A percentile compares a stretch with the other conserved stretches of the same genome.
These are phyloP conservation scores for Calonectria leucothoes DNA, from an alignment of 2,329 filamentous ascomycete species.

Conservation along the genomic window DNA sequence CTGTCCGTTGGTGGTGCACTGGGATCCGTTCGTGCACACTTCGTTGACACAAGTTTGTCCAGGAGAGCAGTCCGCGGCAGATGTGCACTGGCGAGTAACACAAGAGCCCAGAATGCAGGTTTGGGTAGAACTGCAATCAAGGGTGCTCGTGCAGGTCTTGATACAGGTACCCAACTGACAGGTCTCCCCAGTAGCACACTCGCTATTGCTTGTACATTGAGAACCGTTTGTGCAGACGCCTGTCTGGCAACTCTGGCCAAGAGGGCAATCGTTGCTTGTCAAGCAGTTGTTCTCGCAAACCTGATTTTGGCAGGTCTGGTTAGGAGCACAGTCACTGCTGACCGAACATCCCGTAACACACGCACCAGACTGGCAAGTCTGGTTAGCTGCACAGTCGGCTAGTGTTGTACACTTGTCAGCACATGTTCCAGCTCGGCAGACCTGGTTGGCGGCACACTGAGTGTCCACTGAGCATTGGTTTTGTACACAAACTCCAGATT, in stretches of 20 bases:
- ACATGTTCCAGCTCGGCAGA: not conserved
- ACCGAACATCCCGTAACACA: not conserved
- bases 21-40: not conserved
- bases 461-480: not conserved
- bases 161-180: not conserved
- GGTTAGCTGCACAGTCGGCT: not conserved
- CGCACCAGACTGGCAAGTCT: not conserved
- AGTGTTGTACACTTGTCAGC: not conserved
- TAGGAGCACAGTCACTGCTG: not conserved
- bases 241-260: conserved; percentile 1
- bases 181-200: not conserved
- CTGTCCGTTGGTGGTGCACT: not conserved
- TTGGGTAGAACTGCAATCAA: not conserved
- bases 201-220: not conserved
- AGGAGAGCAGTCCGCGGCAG: not conserved
- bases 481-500: not conserved
- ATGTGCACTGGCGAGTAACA: not conserved
- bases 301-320: not conserved
- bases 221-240: conserved; percentile 1
- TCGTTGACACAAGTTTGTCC: not conserved
- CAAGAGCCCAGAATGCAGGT: not conserved
- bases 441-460: not conserved
- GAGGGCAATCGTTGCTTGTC: not conserved
- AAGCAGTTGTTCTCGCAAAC: not conserved
- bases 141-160: not conserved